Percentiles rank a stretch among this genome's conserved stretches.
Conservation (phyloP, 768 basidiomycete genomes). For the Leccinum rimulosum region DNA sequence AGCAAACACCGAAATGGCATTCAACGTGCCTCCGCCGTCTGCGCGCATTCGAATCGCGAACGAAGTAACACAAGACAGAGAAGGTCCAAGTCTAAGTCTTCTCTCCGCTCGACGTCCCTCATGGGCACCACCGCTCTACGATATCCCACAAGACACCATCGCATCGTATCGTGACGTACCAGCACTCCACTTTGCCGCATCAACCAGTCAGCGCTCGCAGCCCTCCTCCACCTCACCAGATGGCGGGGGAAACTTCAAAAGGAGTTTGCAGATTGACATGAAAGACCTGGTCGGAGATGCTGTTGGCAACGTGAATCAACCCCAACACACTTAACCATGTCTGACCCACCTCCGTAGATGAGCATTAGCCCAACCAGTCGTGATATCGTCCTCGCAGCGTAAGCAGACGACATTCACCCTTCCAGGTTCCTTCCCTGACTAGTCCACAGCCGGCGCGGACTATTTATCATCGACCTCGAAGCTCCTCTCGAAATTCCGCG, state of each 20-base stretch:
- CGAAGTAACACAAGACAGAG: slow-evolving; percentile 24
- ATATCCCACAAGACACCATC: slow-evolving; percentile 24
- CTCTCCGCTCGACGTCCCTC: slow-evolving; percentile 34
- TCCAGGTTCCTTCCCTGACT: not conserved
- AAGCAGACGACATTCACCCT: slow-evolving; percentile 25
- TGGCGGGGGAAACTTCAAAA: slow-evolving; percentile 57
- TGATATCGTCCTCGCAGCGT: slow-evolving; percentile 91
- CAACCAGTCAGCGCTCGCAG: slow-evolving; percentile 13
- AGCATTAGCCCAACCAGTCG: slow-evolving; percentile 86
- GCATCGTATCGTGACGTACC: slow-evolving; percentile 33
- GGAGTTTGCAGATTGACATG: slow-evolving; percentile 74
- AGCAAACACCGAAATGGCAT: not conserved
- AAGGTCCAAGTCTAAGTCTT: slow-evolving; percentile 27
- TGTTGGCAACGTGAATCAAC: slow-evolving; percentile 69
- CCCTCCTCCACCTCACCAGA: slow-evolving; percentile 39
- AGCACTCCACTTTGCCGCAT: slow-evolving; percentile 14
- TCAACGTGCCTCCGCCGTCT: slow-evolving; percentile 7
- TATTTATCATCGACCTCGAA: slow-evolving; percentile 94
- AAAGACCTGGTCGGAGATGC: slow-evolving; percentile 77
- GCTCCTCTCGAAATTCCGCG: slow-evolving; percentile 84
- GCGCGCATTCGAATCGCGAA: slow-evolving; percentile 22
- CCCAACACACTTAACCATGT: not conserved
- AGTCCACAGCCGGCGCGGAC: slow-evolving; percentile 65
- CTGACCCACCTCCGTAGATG: slow-evolving; percentile 53
- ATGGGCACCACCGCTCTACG: slow-evolving; percentile 33